Evolutionary conservation across 2,329 filamentous ascomycete genomes (phyloP).

Genomic region (Graphilbum fragrans): DNA sequence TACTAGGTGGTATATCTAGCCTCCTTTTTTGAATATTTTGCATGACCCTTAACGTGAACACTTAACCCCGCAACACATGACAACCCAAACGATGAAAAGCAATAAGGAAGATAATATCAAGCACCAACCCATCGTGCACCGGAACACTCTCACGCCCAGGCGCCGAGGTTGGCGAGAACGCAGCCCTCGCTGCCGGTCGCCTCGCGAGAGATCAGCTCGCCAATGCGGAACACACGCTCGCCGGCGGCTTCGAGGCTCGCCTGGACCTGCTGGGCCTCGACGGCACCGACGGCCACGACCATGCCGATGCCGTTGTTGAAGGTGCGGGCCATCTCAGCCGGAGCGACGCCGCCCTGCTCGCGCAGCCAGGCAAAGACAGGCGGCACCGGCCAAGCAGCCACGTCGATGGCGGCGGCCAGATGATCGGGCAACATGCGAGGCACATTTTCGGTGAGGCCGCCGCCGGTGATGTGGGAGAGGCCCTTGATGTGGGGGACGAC

Average conservation of each 20-base stretch:
- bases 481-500: slow-evolving; percentile 65
- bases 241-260: slow-evolving; percentile 51
- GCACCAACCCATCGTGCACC: background rate
- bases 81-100: background rate
- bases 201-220: slow-evolving; percentile 49
- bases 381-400: slow-evolving; percentile 61
- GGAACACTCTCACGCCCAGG: slow-evolving; percentile 17
- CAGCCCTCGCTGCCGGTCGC: slow-evolving; percentile 42
- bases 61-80: no score
- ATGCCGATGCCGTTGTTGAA: slow-evolving; percentile 96
- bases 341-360: slow-evolving; percentile 53
- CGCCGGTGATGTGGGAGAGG: slow-evolving; percentile 93
- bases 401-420: slow-evolving; percentile 72
- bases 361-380: slow-evolving; percentile 83
- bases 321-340: slow-evolving; percentile 74
- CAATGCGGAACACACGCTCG: slow-evolving; percentile 69
- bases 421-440: slow-evolving; percentile 78
- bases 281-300: slow-evolving; percentile 79
- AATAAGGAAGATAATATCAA: background rate
- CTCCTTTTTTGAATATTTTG: background rate
- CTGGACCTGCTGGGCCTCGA: slow-evolving; percentile 48
- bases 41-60: no score
- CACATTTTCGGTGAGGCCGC: slow-evolving; percentile 85
- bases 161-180: slow-evolving; percentile 44
- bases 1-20: no score